These are phyloP conservation scores for Aureobasidium uvarum DNA, from an alignment of 2,329 filamentous ascomycete genomes.

Conservation along the genomic window DNA sequence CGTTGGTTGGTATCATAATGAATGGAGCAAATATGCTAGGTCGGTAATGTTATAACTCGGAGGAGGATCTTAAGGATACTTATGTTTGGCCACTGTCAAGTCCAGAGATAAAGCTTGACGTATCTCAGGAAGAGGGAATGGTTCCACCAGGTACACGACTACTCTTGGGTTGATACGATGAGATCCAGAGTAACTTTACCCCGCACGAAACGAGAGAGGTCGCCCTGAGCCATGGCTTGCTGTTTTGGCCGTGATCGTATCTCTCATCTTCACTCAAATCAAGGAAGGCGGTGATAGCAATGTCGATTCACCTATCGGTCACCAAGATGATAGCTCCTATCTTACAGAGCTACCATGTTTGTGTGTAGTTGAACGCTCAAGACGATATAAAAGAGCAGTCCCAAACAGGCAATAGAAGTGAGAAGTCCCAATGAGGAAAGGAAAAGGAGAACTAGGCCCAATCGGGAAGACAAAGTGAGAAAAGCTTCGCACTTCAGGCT, in stretches of 20 bases:
- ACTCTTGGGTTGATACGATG: background rate
- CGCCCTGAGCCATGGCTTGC: background rate
- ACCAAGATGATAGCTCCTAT: background rate
- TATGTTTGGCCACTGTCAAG: background rate
- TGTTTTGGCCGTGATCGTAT: slow-evolving; percentile 1
- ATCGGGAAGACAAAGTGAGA: slow-evolving; percentile 11
- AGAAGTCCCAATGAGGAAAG: slow-evolving; percentile 12
- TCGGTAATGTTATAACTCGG: background rate
- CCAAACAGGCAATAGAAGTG: background rate
- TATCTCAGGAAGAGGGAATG: background rate
- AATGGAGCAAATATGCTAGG: background rate
- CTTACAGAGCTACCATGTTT: background rate
- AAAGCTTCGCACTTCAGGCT: background rate
- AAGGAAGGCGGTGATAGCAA: background rate
- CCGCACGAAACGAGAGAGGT: slow-evolving; percentile 1
- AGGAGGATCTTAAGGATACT: background rate
- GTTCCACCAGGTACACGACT: background rate
- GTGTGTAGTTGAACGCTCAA: background rate
- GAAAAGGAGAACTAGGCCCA: slow-evolving; percentile 8
- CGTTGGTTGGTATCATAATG: background rate
- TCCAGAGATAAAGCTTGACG: slow-evolving; percentile 6
- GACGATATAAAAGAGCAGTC: background rate
- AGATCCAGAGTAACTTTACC: slow-evolving; percentile 1
- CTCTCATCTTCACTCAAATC: background rate
- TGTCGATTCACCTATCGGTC: background rate